Base-by-base conservation (phyloP, 805 yeast genomes). In the Teunomyces lycoperdinae region DNA sequence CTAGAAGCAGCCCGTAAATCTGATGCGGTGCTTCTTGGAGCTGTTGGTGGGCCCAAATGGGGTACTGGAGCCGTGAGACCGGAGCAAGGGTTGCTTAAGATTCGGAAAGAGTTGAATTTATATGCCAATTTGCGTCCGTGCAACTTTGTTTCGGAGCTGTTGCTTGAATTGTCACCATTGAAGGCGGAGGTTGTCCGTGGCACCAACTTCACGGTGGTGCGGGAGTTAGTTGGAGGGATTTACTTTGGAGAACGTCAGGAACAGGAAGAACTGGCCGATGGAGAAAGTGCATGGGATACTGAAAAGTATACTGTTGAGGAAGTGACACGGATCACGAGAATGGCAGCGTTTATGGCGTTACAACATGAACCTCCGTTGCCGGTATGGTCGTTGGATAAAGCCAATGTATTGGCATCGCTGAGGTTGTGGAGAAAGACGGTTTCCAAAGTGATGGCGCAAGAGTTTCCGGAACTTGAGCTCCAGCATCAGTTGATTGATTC, bases 11-110 rank as follows among this genome's bases (percentile, higher is more conserved):
- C 97, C 32, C 90, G 89, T 70, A 72, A 73, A 40, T 85, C 98
- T 1, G 95, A 92, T 65, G 99, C 98, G 24, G 96, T 94, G n/a
- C 74, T 94, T 55, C 77, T 94, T 48, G 99, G 99, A 56, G 97
- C 99, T 7, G 99, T 94, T 30, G 99, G 99, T 54, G 99, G 99
- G 30, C 99, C 99, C 52, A 94, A 94, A 73, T 94, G 99, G 99
- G 98, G 98, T 32, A 88, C 97, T 26, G 97, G 97, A 44, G 63
- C 78, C 9, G 98, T 92, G 42, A 84, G 99, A 74, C 99, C 99
- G 45, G 99, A 94, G 69, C 98, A 89, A 72, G 99, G 99, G 50
- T 79, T 94, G 57, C 79, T 94, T 55, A 81, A 91, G 74, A 92
- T 94, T 68, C 83, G 99, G 71, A 94, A 94, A 70, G 98, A 90